Base-by-base conservation (phyloP, 2,329 filamentous ascomycete species). In the Penicillium digitatum region DNA sequence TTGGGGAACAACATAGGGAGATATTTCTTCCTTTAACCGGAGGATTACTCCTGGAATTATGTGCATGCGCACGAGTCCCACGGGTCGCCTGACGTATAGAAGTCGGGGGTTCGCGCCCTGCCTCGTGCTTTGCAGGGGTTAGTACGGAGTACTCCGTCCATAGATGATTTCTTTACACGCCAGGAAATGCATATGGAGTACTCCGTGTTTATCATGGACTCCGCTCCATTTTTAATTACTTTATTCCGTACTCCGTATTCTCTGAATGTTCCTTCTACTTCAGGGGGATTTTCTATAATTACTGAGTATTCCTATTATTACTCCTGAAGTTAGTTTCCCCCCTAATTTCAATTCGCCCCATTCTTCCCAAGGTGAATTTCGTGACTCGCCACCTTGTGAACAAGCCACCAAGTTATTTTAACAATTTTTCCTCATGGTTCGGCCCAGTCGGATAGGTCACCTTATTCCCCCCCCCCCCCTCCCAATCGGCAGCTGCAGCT, bases 81-180 rank as follows among this genome's bases (percentile, higher is more conserved):
- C 29, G 43, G 43, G 29, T 34, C 55, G 43, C 52, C 54, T 56
- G 53, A 48, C 38, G 22, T 52, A 57, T 42, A 49, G 51, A 45
- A 49, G 31, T 54, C 40, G 38, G 39, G 39, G 45, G 61, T 48
- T 56, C 61, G 38, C 58, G n/a, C 20, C 44, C 52, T 63, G 60
- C 56, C 61, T 63, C 61, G 60, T 63, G 61, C 60, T 50, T 50
- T 22, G 29, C 48, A 35, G 45, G 44, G 44, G 44, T 27, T 34
- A n/a, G n/a, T n/a, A n/a, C n/a, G n/a, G n/a, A n/a, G n/a, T 22
- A 38, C n/a, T 20, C 11, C 32, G n/a, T 29, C 53, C 22, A 20
- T 45, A 24, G 32, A 20, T 45, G 27, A 32, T 49, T 49, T 43
- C 22, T 31, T 20, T 49, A 43, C 18, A 50, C 48, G 39, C 31